Percentiles rank a stretch among this genome's conserved stretches.
Conservation (phyloP, 345 rosid genomes). For the Heritiera fomes region DNA sequence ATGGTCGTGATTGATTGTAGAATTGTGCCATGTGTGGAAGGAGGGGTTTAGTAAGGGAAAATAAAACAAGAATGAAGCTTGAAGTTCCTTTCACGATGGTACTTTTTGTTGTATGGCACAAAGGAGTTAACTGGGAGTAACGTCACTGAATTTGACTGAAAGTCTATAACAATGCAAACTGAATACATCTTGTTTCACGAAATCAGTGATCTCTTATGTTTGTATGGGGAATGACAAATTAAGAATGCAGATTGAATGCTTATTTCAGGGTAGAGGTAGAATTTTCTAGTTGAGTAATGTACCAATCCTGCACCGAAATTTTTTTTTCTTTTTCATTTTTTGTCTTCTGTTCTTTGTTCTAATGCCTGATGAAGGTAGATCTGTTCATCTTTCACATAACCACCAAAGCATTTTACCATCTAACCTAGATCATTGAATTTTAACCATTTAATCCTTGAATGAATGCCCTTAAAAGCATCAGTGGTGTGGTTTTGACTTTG, state of each 20-base stretch:
- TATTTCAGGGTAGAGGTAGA: not conserved
- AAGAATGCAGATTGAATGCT: conserved; percentile 1
- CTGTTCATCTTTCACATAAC: not conserved
- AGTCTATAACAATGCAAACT: not conserved
- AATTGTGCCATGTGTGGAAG: too few relatives aligned
- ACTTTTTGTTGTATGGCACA: not conserved
- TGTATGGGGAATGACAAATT: not conserved
- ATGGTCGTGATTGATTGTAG: not conserved
- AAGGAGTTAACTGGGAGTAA: not conserved
- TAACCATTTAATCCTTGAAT: not conserved
- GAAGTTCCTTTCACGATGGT: not conserved
- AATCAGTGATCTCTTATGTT: not conserved
- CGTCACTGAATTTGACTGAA: not conserved
- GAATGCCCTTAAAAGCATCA: not conserved
- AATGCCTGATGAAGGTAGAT: not conserved
- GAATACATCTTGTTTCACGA: not conserved
- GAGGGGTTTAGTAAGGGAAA: not conserved
- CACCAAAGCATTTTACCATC: not conserved
- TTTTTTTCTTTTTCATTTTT: not conserved
- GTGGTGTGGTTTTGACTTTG: not conserved
- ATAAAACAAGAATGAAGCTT: not conserved
- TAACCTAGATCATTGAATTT: conserved; percentile 1
- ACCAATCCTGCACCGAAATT: not conserved
- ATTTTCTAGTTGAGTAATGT: not conserved
- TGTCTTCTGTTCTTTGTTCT: not conserved